Conservation (phyloP, 2,329 filamentous ascomycete genomes). For the Apiospora malaysiana region DNA sequence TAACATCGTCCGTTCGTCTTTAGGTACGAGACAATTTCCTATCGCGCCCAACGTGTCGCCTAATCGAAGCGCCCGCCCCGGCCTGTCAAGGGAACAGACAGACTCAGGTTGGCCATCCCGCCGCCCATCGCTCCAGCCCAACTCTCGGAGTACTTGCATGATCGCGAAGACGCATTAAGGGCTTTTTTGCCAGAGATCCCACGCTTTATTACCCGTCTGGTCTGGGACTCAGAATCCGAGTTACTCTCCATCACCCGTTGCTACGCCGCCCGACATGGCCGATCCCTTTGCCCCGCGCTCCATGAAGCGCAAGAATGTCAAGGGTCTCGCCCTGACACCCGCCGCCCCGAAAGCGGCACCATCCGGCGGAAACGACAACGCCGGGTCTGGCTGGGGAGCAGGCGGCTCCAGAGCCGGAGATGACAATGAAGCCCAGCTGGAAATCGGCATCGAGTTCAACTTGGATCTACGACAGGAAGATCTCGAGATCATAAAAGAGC, state of each 20-base stretch:
- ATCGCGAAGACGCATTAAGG: neutral
- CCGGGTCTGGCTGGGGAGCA: constrained; percentile 55
- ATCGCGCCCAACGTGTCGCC: constrained; percentile 17
- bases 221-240: neutral
- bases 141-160: neutral
- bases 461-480: constrained; percentile 91
- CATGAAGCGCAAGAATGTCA: constrained; percentile 99
- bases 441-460: constrained; percentile 98
- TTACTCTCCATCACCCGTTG: constrained; percentile 30
- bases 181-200: neutral
- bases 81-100: neutral
- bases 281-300: constrained; percentile 73
- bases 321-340: constrained; percentile 87
- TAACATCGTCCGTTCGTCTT: constrained; percentile 12
- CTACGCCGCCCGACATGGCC: constrained; percentile 52
- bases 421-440: constrained; percentile 69
- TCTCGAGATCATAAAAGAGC: constrained; percentile 88
- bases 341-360: constrained; percentile 74
- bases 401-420: constrained; percentile 54
- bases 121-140: neutral
- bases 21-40: constrained; percentile 15
- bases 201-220: neutral
- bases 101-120: constrained; percentile 2
- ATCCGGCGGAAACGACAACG: constrained; percentile 69
- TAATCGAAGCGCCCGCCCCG: constrained; percentile 7